phyloP scores from a whole-genome alignment of 257 asterid species.

The Capsicum chinense region DNA sequence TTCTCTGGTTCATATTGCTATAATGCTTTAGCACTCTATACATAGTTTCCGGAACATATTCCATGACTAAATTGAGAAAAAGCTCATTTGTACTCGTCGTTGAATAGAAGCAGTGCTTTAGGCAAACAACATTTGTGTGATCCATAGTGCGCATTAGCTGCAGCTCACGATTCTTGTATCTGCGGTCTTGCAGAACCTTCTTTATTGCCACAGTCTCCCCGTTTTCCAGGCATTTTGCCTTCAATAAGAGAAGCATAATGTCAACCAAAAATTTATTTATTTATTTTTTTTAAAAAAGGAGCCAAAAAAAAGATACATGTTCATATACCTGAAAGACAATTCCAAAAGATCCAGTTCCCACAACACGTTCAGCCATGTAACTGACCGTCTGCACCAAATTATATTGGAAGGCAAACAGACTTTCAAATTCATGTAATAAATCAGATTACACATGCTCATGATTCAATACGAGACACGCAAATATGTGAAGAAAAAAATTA shows the following conservation, averaged over 20 bases:
- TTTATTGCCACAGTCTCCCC: slow-evolving; percentile 95
- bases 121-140: slow-evolving; percentile 88
- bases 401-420: slow-evolving; percentile 2
- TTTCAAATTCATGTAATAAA: background rate
- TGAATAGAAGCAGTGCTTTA: slow-evolving; percentile 92
- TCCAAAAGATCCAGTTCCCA: slow-evolving; percentile 65
- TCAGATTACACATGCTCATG: background rate
- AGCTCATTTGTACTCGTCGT: slow-evolving; percentile 85
- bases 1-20: slow-evolving; percentile 74
- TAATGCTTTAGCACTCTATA: slow-evolving; percentile 75
- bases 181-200: slow-evolving; percentile 92
- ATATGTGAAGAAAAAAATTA: background rate
- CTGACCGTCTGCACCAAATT: slow-evolving; percentile 52
- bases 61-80: slow-evolving; percentile 94
- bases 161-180: slow-evolving; percentile 94
- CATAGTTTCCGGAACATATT: slow-evolving; percentile 89
- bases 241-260: slow-evolving; percentile 31
- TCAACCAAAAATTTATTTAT: slow-evolving; percentile 7
- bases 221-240: slow-evolving; percentile 97
- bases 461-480: background rate
- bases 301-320: background rate
- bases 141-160: slow-evolving; percentile 94
- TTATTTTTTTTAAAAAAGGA: background rate
- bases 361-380: slow-evolving; percentile 69
- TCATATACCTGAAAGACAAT: slow-evolving; percentile 45